Base-by-base conservation (phyloP, 495 filamentous ascomycete species). In the Tuber microsphaerosporum region DNA sequence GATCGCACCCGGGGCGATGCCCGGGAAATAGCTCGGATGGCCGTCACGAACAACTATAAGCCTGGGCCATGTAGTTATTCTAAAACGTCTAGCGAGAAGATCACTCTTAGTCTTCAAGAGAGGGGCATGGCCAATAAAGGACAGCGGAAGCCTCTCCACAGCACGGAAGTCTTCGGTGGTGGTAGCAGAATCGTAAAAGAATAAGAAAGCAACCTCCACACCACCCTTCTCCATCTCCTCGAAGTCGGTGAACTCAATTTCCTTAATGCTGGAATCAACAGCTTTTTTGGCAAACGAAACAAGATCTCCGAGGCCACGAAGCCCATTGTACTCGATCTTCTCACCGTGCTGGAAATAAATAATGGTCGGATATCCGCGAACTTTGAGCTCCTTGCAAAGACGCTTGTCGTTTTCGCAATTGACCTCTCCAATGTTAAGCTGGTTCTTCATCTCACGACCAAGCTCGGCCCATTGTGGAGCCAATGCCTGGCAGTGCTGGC, bases 121-220 rank as follows among this genome's bases (percentile, higher is more conserved):
- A 80, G 91, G 93, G 41, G 93, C 96, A 81, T 93, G 94, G 26
- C 96, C 96, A 75, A 98, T 92, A 51, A 98, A 87, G 80, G 89
- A 92, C 42, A 97, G 86, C 12, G 92, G 91, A 41, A 98, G 84
- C 31, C 94, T 90, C 68, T 98, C 94, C 74, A 99, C 85, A 31
- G 94, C 94, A 78, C 86, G 86, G 82, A 98, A 97, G 84, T 99
- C 95, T 84, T 99, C 95, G 73, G 85, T 88, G 0, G 93, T 94
- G 2, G 95, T 97, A 42, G 95, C 95, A 74, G 95, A 89, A 82
- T 99, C 96, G 84, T 97, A 98, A 84, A 98, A 94, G 85, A 97
- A 99, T 79, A 97, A 84, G 83, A 99, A 99, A 69, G 97, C 90
- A 76, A 99, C 95, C 74, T 97, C 94, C 79, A 97, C 92, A 10